Conservation (phyloP, 371 early-diverging fungal genomes). For the Entomophthora muscae region DNA sequence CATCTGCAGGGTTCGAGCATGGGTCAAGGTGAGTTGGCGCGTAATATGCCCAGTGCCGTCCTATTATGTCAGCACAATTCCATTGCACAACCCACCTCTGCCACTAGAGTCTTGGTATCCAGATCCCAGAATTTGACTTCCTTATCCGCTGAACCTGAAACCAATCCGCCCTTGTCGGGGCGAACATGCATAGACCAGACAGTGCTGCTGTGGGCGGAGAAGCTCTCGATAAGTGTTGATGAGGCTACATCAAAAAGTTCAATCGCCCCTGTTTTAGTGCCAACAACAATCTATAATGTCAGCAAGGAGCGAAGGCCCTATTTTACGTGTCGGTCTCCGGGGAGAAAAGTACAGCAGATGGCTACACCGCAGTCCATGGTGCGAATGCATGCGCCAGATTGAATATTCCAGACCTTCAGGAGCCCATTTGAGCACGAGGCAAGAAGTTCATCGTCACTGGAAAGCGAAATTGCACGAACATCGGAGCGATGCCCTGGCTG, state of each 20-base stretch:
- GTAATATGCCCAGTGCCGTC: constrained; percentile 2
- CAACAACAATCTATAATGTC: constrained; percentile 45
- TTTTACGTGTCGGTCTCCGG: constrained; percentile 67
- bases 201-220: constrained; percentile 77
- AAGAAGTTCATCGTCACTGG: constrained; percentile 68
- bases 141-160: constrained; percentile 86
- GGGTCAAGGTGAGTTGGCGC: constrained; percentile 54
- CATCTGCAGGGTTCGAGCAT: constrained; percentile 80
- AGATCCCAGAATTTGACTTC: constrained; percentile 96
- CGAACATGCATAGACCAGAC: constrained; percentile 71
- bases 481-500: constrained; percentile 81
- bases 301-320: neutral
- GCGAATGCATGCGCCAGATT: constrained; percentile 60
- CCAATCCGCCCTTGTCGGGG: constrained; percentile 77
- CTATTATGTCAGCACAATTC: neutral
- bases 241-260: constrained; percentile 77
- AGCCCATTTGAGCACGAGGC: constrained; percentile 61
- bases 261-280: constrained; percentile 77
- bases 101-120: constrained; percentile 24
- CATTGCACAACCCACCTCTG: neutral
- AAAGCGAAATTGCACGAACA: constrained; percentile 66
- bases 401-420: constrained; percentile 78
- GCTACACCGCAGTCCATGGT: constrained; percentile 76
- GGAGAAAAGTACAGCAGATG: constrained; percentile 71
- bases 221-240: constrained; percentile 54